Base-by-base conservation (phyloP, 2,329 filamentous ascomycete genomes). In the Botrytis cinerea region DNA sequence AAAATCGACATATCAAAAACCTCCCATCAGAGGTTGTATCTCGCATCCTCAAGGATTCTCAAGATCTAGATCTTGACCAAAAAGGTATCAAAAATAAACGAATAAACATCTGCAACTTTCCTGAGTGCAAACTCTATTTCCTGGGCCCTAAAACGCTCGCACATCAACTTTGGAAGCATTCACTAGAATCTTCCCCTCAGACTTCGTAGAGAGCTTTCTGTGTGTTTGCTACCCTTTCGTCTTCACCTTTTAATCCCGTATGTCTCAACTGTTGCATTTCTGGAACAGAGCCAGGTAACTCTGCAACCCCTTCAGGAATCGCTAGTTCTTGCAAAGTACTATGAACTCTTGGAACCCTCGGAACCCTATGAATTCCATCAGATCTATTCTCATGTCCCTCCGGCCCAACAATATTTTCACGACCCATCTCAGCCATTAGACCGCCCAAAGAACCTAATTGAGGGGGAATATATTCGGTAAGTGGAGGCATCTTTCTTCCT, bases 371-470 rank as follows among this genome's bases (percentile, higher is more conserved):
- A 43, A 68, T 4, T 14, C 35, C 35, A 16, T 43, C 35, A 9
- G 16, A 10, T 16, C 10, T 16, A 28, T n/a, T 68, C 7, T 32
- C 18, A 43, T 4, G 8, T 18, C 16, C 10, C 25, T 63, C 38
- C 16, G n/a, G 35, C 66, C 5, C 12, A 45, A 10, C 6, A 22
- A 20, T 40, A 32, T 32, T 16, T 43, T 43, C n/a, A 9, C 48
- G 64, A 1, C 66, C 66, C 66, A 68, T 68, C 25, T 68, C 66
- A 7, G 48, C 35, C 35, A 68, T 68, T 3, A 68, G 1, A 9
- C n/a, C 66, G 1, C 32, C 20, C 22, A 57, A 16, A 16, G 48
- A 57, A 43, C 25, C 6, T 2, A 68, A 9, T 1, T 57, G 35
- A 1, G 66, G 66, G 5, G 48, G 20, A 20, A 43, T 3, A 3